phyloP scores from a whole-genome alignment of 2,329 filamentous ascomycete genomes.

The Sarocladium strictum region DNA sequence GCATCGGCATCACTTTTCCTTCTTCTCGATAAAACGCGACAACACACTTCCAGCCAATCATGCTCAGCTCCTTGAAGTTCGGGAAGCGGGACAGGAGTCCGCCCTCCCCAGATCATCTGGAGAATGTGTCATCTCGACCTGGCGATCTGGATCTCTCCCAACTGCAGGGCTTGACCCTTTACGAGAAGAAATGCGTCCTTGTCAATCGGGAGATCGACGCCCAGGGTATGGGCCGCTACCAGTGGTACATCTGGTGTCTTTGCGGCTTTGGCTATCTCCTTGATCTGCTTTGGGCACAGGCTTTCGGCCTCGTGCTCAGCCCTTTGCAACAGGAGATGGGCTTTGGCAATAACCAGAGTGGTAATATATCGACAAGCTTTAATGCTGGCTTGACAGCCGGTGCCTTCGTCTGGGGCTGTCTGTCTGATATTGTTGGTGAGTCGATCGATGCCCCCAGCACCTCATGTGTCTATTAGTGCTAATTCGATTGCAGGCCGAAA shows the following conservation, averaged over 20 bases:
- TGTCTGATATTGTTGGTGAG: slow-evolving; percentile 43
- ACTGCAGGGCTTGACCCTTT: slow-evolving; percentile 22
- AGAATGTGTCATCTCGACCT: not conserved
- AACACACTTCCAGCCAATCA: not conserved
- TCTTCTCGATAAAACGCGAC: not conserved
- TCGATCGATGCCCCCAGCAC: not conserved
- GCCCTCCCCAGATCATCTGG: not conserved
- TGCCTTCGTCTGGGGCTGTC: slow-evolving; percentile 48
- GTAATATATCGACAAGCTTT: slow-evolving; percentile 49
- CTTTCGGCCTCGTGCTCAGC: slow-evolving; percentile 47
- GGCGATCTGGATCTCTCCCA: slow-evolving; percentile 6
- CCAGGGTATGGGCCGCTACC: slow-evolving; percentile 47
- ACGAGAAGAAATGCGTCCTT: slow-evolving; percentile 29
- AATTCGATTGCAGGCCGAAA: slow-evolving; percentile 30
- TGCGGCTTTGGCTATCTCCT: slow-evolving; percentile 51
- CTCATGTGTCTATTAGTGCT: not conserved
- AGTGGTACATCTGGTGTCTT: slow-evolving; percentile 45
- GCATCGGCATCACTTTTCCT: not conserved
- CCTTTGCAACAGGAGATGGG: slow-evolving; percentile 52
- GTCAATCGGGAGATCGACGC: slow-evolving; percentile 40
- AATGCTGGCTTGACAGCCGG: slow-evolving; percentile 48
- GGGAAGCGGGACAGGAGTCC: not conserved
- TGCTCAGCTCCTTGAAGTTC: slow-evolving; percentile 1
- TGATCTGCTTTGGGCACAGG: slow-evolving; percentile 53
- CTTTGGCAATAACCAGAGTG: slow-evolving; percentile 31